Base-by-base conservation (phyloP, 495 filamentous ascomycete species). In the Daldinia grandis region DNA sequence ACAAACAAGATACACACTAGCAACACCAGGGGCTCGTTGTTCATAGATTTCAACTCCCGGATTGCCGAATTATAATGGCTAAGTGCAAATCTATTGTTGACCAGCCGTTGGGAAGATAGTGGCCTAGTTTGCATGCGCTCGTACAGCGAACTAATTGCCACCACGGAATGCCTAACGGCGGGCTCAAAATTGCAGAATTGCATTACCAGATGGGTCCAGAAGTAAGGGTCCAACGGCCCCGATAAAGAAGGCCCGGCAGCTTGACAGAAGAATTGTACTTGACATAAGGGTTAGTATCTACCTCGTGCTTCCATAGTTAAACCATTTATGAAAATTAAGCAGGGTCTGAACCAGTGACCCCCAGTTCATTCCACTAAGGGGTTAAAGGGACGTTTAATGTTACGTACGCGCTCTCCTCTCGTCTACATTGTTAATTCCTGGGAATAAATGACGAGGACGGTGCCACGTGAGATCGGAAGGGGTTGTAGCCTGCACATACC, bases 81-180 rank as follows among this genome's bases (percentile, higher is more conserved):
- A 5, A 88, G 74, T 17, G 85, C 84, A 42, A 86, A 76, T 27
- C 72, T 73, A 25, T 85, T 75, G 40, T 71, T 68, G 9, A 78
- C 79, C 10, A 82, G 74, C 3, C 76, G 33, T 19, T 56, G 14
- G 38, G 53, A 35, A 37, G 68, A 59, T 28, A 37, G 64, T 6
- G 37, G 47, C 6, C 38, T 37, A 10, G 25, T 28, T 17, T 61
- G 33, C 14, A 66, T 49, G 44, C 76, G 76, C 54, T 83, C 86
- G 65, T 87, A 87, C 15, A 89, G 75, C 8, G 84, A 81, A 74
- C 86, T 85, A 28, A 90, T 81, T 40, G 82, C 83, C 8, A 85
- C 77, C 8, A 89, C 84, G 30, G 87, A 87, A 71, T 89, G 87
- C 75, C 86, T 86, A 1, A 89, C 82, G 0, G 87, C 86, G 0